phyloP scores from a whole-genome alignment of 2,329 filamentous ascomycete genomes.

The Penicillium sp. region DNA sequence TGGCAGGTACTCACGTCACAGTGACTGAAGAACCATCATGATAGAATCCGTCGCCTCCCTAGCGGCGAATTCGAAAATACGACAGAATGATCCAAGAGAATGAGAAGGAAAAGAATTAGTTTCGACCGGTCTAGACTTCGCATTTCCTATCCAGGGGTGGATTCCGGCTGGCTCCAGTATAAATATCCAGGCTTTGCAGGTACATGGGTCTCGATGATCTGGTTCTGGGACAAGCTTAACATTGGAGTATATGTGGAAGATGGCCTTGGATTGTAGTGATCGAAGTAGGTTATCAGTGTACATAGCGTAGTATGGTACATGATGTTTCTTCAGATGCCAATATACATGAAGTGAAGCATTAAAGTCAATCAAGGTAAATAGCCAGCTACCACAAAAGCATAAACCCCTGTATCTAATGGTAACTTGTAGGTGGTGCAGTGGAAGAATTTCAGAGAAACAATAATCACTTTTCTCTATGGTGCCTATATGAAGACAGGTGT shows the following conservation, averaged over 20 bases:
- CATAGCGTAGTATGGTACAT: neutral
- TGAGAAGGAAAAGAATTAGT: neutral
- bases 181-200: neutral
- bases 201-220: neutral
- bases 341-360: neutral
- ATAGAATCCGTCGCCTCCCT: neutral
- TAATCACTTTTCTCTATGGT: constrained; percentile 10
- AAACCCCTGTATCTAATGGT: too few species aligned
- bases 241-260: neutral
- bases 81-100: constrained; percentile 2
- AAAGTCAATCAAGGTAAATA: neutral
- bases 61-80: neutral
- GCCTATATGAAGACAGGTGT: constrained; percentile 1
- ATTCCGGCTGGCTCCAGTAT: neutral
- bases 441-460: neutral
- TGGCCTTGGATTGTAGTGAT: neutral
- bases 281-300: neutral
- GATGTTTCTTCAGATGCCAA: neutral
- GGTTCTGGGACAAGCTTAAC: neutral
- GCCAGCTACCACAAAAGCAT: neutral
- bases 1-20: neutral
- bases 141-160: neutral
- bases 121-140: constrained; percentile 6
- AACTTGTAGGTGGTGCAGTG: neutral
- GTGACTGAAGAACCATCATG: neutral